Base-by-base conservation (phyloP, 805 yeast species). In the Scheffersomyces spartinae region DNA sequence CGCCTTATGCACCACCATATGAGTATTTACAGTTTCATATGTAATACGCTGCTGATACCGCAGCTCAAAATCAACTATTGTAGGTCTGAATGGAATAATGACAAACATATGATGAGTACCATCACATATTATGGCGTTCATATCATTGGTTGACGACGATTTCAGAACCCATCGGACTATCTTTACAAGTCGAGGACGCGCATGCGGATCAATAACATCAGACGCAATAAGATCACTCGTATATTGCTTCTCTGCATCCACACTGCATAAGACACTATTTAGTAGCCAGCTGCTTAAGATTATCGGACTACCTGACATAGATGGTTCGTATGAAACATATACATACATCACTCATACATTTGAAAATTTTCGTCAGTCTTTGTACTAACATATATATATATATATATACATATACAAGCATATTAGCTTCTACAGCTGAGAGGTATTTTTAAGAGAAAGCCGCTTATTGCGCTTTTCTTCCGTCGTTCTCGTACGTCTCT, bases 381-480 rank as follows among this genome's bases (percentile, higher is more conserved):
- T 50, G 48, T 5, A 30, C 28, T 29, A n/a, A n/a, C n/a, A n/a
- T n/a, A n/a, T n/a, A n/a, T n/a, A n/a, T n/a, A n/a, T n/a, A n/a
- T n/a, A n/a, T n/a, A n/a, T n/a, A n/a, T n/a, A n/a, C n/a, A n/a
- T n/a, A n/a, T n/a, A n/a, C n/a, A n/a, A n/a, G n/a, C n/a, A n/a
- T n/a, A n/a, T n/a, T n/a, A n/a, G n/a, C n/a, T n/a, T n/a, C n/a
- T n/a, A n/a, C n/a, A n/a, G n/a, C n/a, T n/a, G n/a, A n/a, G n/a
- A n/a, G n/a, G n/a, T n/a, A n/a, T n/a, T n/a, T n/a, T n/a, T n/a
- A n/a, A n/a, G n/a, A n/a, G n/a, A n/a, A n/a, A n/a, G n/a, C n/a
- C n/a, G n/a, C n/a, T n/a, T n/a, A n/a, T n/a, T n/a, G n/a, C 64
- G 34, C 33, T 52, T 56, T 4, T 54, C 50, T 25, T 54, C 64